Evolutionary conservation across 2,329 filamentous ascomycete genomes (phyloP), one percentile per base, ranked within the genome.

Genomic region (Xylariaceae sp.): DNA sequence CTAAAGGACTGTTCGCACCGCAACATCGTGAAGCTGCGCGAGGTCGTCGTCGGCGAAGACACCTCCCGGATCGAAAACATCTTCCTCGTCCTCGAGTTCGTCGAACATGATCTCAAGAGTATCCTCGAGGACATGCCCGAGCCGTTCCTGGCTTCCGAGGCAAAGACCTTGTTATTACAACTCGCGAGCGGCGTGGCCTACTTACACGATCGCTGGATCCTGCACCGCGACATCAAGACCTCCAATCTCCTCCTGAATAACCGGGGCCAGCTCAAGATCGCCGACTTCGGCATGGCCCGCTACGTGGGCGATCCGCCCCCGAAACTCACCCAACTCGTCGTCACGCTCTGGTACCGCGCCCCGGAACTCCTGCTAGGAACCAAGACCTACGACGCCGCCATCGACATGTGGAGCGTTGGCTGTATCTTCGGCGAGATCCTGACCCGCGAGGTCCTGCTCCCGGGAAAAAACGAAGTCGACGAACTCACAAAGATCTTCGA

Each of bases 211-310:
- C 85, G 91, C 75, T 95, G 88, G 88, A 95, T 99, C 69, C 82
- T 99, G 61, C 92, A 94, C 76, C 90, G 92, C 58, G 92, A 97
- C 75, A 85, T 96, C 69, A 96, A 96, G 75, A 95, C 92, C 2
- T 93, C 89, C 53, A 96, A 96, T 70, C 86, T 99, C 51, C 86
- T 99, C 51, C 88, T 99, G 76, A 95, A 91, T 78, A 97, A 97
- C 78, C 89, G 92, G 51, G 94, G 94, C 51, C 87, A 89, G 73
- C 87, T 99, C 74, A 97, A 97, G 75, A 88, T 99, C 64, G 94
- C 94, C 61, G 94, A 99, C 75, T 99, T 99, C 72, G 94, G 94
- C 73, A 97, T 99, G 91, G 93, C 94, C 2, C 85, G 94, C 34
- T 94, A 94, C 76, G 89, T 89, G 58, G 89, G 89, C 54, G 86